These are phyloP conservation scores for Aspergillus sclerotiicarbonarius DNA, from an alignment of 495 filamentous ascomycete genomes.

Conservation along the genomic window DNA sequence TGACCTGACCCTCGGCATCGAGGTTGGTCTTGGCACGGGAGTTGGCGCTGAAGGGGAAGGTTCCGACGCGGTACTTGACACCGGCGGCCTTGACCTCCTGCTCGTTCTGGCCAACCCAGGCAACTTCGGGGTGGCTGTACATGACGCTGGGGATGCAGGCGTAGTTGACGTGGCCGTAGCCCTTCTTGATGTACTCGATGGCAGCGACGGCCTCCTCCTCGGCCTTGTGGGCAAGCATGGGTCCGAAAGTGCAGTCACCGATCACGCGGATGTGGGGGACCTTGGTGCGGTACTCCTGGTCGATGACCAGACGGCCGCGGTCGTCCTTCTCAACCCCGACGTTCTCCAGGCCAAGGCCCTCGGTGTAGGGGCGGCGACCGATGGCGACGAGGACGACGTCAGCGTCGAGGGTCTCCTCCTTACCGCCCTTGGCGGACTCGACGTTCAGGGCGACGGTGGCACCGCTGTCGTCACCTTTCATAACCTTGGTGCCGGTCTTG, in stretches of 20 bases:
- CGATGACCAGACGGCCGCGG: constrained; percentile 89
- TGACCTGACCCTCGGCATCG: constrained; percentile 93
- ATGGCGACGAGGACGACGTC: constrained; percentile 98
- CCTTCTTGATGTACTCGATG: constrained; percentile 95
- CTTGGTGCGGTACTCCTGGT: constrained; percentile 98
- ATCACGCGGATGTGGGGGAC: constrained; percentile 93
- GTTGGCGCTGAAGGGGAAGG: constrained; percentile 97
- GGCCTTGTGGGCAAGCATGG: constrained; percentile 99
- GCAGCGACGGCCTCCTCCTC: constrained; percentile 96
- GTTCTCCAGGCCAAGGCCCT: constrained; percentile 87
- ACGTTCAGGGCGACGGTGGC: constrained; percentile 74
- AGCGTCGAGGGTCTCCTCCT: constrained; percentile 85
- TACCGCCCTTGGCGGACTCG: constrained; percentile 94
- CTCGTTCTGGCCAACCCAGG: constrained; percentile 98
- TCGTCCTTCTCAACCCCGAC: constrained; percentile 93
- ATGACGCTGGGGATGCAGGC: constrained; percentile 96
- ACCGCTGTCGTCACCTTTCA: constrained; percentile 75
- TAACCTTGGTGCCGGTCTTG: constrained; percentile 95
- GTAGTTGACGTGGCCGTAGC: constrained; percentile 98
- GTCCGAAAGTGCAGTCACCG: constrained; percentile 95
- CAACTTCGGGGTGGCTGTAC: constrained; percentile 98
- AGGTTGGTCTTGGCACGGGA: constrained; percentile 98
- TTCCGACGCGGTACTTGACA: constrained; percentile 85
- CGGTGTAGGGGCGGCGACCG: constrained; percentile 91
- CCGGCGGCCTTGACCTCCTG: constrained; percentile 88